Evolutionary conservation across 208 protist genomes (phyloP).

Genomic region (Trypanosoma vivax): DNA sequence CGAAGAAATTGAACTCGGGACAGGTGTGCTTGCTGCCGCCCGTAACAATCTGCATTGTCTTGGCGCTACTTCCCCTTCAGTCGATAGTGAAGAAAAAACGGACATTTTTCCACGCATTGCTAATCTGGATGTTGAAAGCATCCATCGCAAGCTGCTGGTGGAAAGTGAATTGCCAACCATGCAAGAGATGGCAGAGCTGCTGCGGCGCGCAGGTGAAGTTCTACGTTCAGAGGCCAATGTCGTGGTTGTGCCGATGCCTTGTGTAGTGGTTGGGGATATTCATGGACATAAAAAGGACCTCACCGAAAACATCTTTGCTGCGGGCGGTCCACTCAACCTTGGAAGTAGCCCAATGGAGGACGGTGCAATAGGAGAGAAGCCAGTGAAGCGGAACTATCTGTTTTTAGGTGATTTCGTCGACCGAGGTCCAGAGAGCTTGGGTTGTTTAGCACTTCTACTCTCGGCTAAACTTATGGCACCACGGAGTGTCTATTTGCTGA

Average conservation of each 20-base stretch:
- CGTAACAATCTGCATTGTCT: not conserved
- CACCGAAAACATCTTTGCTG: conserved; percentile 49
- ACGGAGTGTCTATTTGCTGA: conserved; percentile 97
- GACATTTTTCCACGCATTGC: not conserved
- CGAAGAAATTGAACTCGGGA: conserved; percentile 39
- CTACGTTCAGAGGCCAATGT: conserved; percentile 94
- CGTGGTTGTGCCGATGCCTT: conserved; percentile 92
- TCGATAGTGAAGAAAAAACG: not conserved
- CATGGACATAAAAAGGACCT: conserved; percentile 82
- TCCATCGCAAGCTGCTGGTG: conserved; percentile 53
- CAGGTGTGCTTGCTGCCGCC: conserved; percentile 36
- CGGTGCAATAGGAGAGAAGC: not conserved
- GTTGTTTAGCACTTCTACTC: conserved; percentile 91
- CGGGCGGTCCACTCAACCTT: conserved; percentile 43
- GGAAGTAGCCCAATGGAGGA: not conserved
- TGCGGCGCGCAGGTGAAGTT: conserved; percentile 56
- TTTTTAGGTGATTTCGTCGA: conserved; percentile 99
- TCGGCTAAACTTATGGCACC: conserved; percentile 97
- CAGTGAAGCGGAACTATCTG: conserved; percentile 87
- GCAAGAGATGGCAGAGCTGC: conserved; percentile 71
- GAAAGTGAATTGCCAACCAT: conserved; percentile 49
- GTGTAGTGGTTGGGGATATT: conserved; percentile 83
- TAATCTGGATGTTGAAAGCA: conserved; percentile 38
- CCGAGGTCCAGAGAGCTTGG: conserved; percentile 94
- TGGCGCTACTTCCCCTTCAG: too few relatives aligned